Evolutionary conservation across 2,329 filamentous ascomycete species (phyloP), one percentile per base, ranked within the genome.

Genomic region (Ophiocordyceps robertsii): DNA sequence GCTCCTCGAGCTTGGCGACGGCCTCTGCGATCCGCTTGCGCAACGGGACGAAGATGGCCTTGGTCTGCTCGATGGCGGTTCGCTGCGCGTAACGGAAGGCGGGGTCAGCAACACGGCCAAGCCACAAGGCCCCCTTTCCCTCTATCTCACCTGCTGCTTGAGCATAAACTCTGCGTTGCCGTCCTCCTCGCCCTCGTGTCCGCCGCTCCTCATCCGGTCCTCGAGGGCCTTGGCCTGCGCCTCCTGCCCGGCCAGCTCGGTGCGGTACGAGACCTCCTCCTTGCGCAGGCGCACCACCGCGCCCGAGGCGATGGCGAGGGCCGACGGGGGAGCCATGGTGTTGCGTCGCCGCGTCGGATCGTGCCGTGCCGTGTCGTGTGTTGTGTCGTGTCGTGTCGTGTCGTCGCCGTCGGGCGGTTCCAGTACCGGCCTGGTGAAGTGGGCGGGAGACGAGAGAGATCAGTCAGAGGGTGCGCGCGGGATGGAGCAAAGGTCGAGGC

Each of bases 181-280:
- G 47, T 84, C 83, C 9, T 75, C 72, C 42, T 74, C 69, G 14
- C 61, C 65, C 4, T 63, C 24, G 9, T 27, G 24, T 6, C 24
- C 60, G 24, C 62, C 65, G n/a, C 56, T 61, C 36, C 68, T 60
- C 29, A 76, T 60, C 52, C 83, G 77, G 37, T 70, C 67, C 59
- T 80, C 72, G 16, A 94, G 71, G 58, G 79, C 77, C 59, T 74
- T 66, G 49, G 93, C 74, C 44, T 83, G 77, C 47, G 74, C 72
- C 53, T 84, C 72, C 59, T 96, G 89, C 49, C 81, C 70, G 49
- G 74, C 68, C 17, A 89, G 73, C 62, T 98, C 92, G 58, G 83
- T 83, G 69, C 89, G 83, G 67, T 98, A 96, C 54, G 82, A 90
- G 33, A 75, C 70, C 62, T 95, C 86, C 63, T 98, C 92, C 64